phyloP scores from a whole-genome alignment of 176 grass and related monocot species.

The Bonia amplexicaulis region DNA sequence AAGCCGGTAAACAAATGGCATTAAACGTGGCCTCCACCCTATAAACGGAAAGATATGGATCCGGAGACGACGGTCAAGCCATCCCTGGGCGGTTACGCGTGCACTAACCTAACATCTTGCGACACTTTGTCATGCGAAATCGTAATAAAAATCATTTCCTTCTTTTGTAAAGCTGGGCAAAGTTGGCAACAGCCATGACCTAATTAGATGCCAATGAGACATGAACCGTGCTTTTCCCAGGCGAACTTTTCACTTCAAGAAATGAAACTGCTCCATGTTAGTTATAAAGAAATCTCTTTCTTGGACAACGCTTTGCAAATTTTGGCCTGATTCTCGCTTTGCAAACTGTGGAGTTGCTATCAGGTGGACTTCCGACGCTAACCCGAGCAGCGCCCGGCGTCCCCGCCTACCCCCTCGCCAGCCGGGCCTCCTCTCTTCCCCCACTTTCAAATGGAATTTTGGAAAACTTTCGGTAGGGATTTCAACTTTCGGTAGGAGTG shows the following conservation, averaged over 20 bases:
- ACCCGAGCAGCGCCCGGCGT: too few relatives aligned
- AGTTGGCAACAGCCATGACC: slow-evolving; percentile 17
- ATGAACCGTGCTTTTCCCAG: neutral
- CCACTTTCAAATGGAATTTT: too few relatives aligned
- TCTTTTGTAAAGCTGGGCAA: slow-evolving; percentile 32
- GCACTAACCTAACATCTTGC: slow-evolving; percentile 19
- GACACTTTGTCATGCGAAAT: slow-evolving; percentile 15
- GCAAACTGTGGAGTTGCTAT: neutral
- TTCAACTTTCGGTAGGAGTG: too few relatives aligned
- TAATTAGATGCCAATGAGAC: slow-evolving; percentile 37
- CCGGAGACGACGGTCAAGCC: neutral
- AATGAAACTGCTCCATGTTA: neutral
- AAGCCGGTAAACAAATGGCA: neutral
- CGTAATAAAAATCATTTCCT: neutral
- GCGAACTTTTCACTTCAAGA: slow-evolving; percentile 1
- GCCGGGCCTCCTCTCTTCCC: too few relatives aligned
- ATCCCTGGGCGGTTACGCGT: neutral
- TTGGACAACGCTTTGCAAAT: neutral
- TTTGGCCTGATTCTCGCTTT: neutral
- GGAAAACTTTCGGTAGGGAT: too few relatives aligned
- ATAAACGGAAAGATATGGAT: slow-evolving; percentile 19
- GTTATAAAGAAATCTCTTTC: neutral
- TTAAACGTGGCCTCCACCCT: neutral
- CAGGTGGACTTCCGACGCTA: neutral
- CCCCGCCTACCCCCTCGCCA: too few relatives aligned